Evolutionary conservation across 129 eudicot species (phyloP).

Genomic region (Smallanthus sonchifolius): DNA sequence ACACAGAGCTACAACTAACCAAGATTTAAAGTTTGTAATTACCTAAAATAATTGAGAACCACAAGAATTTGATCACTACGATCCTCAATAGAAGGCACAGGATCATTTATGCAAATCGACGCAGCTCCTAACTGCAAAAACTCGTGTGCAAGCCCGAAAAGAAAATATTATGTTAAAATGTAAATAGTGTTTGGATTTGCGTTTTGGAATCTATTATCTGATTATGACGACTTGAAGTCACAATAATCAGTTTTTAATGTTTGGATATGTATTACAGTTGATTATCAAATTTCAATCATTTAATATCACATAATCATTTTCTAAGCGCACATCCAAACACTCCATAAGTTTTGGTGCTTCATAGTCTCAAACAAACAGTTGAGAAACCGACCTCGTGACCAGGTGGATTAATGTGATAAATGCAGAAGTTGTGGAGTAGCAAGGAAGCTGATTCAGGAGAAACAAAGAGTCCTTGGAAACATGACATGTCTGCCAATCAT

Average conservation of each 20-base stretch:
- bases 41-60: constrained; percentile 61
- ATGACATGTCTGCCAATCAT: constrained; percentile 63
- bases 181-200: not conserved
- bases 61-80: constrained; percentile 59
- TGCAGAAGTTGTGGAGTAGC: constrained; percentile 87
- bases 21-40: constrained; percentile 11
- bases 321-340: too few species aligned
- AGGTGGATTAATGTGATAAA: constrained; percentile 94
- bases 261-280: too few species aligned
- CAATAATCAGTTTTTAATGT: too few species aligned
- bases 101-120: constrained; percentile 37
- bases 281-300: too few species aligned
- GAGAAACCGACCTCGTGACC: constrained; percentile 81
- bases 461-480: constrained; percentile 86
- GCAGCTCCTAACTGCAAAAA: constrained; percentile 70
- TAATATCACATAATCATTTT: too few species aligned
- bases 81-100: constrained; percentile 46
- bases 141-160: constrained; percentile 42
- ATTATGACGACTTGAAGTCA: too few species aligned
- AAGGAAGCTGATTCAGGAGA: constrained; percentile 88
- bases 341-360: not conserved
- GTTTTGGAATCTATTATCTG: too few species aligned
- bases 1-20: constrained; percentile 21
- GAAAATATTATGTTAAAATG: constrained; percentile 37
- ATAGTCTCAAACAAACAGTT: constrained; percentile 2